phyloP scores from a whole-genome alignment of 108 stramenopile genomes.

The Cyclotella kingstonii region DNA sequence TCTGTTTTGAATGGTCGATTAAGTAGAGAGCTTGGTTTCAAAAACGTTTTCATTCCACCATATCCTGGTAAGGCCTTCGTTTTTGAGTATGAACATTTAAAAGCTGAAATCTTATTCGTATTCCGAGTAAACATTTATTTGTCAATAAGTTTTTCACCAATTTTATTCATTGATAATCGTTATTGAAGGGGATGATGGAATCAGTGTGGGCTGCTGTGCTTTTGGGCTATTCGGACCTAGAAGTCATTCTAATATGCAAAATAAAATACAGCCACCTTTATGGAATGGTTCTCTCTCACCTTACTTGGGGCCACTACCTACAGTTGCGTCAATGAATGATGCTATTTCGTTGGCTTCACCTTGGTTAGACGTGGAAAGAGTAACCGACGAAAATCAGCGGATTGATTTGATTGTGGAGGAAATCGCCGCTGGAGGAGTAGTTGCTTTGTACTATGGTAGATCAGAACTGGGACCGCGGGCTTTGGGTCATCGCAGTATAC shows the following conservation, averaged over 20 bases:
- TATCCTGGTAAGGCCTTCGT: too few species aligned
- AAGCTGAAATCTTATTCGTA: too few species aligned
- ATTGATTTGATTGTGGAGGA: slow-evolving; percentile 66
- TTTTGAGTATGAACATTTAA: too few species aligned
- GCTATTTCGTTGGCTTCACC: slow-evolving; percentile 76
- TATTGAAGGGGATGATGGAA: slow-evolving; percentile 95
- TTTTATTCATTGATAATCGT: too few species aligned
- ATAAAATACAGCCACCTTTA: slow-evolving; percentile 22
- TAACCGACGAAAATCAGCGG: slow-evolving; percentile 51
- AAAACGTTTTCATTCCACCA: slow-evolving; percentile 86
- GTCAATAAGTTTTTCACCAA: too few species aligned
- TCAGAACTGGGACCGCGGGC: slow-evolving; percentile 93
- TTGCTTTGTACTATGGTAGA: slow-evolving; percentile 87
- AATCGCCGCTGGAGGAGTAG: slow-evolving; percentile 75
- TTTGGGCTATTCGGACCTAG: slow-evolving; percentile 73
- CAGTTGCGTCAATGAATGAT: slow-evolving; percentile 56
- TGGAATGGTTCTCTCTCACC: slow-evolving; percentile 75
- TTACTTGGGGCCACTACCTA: slow-evolving; percentile 65
- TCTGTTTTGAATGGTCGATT: slow-evolving; percentile 90
- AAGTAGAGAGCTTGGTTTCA: slow-evolving; percentile 78
- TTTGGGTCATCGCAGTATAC: slow-evolving; percentile 89
- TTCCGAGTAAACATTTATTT: too few species aligned
- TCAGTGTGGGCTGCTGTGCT: slow-evolving; percentile 91
- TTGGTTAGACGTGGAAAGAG: slow-evolving; percentile 68
- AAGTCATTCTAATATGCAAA: not conserved